Evolutionary conservation across 1,284 basidiomycete genomes (phyloP).

Genomic region (Ganoderma lucidum): DNA sequence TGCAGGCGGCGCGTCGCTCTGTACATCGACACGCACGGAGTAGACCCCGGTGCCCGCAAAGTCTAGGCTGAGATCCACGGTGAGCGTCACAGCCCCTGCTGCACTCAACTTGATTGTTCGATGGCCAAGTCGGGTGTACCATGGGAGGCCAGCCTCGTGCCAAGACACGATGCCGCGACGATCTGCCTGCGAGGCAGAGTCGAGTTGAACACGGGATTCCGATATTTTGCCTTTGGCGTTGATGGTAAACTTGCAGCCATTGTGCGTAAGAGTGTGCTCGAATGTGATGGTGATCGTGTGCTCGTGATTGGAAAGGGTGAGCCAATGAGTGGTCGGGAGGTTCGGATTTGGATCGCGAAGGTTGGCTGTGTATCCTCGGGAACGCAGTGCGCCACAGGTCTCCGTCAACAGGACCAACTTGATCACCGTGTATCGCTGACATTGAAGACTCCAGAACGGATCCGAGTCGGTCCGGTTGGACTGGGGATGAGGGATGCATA

Average conservation of each 20-base stretch:
- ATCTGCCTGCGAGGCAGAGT: too few species aligned
- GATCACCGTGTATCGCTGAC: background rate
- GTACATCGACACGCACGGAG: background rate
- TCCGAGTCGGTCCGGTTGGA: too few species aligned
- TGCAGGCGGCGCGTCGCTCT: background rate
- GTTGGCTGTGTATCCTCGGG: background rate
- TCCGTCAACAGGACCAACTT: conserved; percentile 1
- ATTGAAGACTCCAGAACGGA: too few species aligned
- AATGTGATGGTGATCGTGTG: background rate
- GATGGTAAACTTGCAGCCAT: too few species aligned
- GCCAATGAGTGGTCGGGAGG: too few species aligned
- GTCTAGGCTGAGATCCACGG: background rate
- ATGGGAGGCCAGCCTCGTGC: too few species aligned
- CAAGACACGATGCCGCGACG: too few species aligned
- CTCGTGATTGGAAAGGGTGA: background rate
- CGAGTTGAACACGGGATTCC: too few species aligned
- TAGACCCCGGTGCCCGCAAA: background rate
- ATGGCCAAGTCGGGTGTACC: too few species aligned
- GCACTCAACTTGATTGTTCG: too few species aligned
- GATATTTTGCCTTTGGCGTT: too few species aligned
- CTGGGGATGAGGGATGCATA: background rate
- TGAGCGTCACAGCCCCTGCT: background rate
- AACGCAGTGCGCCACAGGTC: conserved; percentile 1
- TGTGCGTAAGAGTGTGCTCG: background rate
- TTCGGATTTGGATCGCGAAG: background rate